Evolutionary conservation across 495 filamentous ascomycete species (phyloP).

Genomic region (Tetracladium marchalianum): DNA sequence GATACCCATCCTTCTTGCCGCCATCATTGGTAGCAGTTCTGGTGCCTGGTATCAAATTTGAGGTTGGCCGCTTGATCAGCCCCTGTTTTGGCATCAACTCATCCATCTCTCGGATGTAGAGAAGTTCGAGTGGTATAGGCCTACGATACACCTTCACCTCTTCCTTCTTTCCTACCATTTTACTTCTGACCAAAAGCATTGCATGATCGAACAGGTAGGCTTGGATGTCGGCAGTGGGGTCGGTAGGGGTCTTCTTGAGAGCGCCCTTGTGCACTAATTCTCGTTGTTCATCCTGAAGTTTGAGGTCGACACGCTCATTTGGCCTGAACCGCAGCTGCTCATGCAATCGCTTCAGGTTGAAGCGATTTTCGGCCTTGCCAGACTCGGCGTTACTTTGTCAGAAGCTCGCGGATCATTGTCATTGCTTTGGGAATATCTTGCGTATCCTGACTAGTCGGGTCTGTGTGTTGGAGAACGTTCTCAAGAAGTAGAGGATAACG

Average conservation of each 20-base stretch:
- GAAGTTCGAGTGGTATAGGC: constrained; percentile 89
- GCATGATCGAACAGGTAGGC: constrained; percentile 96
- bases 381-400: constrained; percentile 89
- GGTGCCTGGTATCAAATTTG: constrained; percentile 71
- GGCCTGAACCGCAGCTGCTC: constrained; percentile 78
- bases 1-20: constrained; percentile 67
- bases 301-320: constrained; percentile 84
- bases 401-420: constrained; percentile 71
- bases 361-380: constrained; percentile 95
- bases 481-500: constrained; percentile 94
- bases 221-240: constrained; percentile 71
- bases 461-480: constrained; percentile 78
- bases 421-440: constrained; percentile 85
- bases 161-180: constrained; percentile 84
- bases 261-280: constrained; percentile 88
- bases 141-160: constrained; percentile 90
- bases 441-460: constrained; percentile 78
- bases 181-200: constrained; percentile 77
- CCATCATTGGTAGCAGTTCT: constrained; percentile 36
- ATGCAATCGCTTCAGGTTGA: constrained; percentile 87
- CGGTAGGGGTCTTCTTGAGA: constrained; percentile 83
- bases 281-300: constrained; percentile 86
- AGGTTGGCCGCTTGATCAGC: constrained; percentile 77
- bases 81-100: constrained; percentile 78
- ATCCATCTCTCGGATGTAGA: constrained; percentile 94